phyloP scores from a whole-genome alignment of 2,329 filamentous ascomycete genomes.

The Bimuria novae-zelandiae region DNA sequence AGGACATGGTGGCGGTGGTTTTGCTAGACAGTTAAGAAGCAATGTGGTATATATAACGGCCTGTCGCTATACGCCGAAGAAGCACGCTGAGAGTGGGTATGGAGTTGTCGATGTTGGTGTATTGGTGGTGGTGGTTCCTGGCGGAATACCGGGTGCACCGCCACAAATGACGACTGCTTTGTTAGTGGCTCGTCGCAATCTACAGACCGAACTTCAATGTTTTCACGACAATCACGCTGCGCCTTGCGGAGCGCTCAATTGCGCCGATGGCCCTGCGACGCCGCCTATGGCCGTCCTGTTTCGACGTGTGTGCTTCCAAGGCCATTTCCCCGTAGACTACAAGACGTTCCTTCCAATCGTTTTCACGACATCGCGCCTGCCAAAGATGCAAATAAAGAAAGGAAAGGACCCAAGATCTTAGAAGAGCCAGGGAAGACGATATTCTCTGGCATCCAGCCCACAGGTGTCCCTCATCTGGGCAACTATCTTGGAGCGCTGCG shows the following conservation, averaged over 20 bases:
- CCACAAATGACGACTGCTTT: slow-evolving; percentile 32
- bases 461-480: slow-evolving; percentile 88
- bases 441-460: slow-evolving; percentile 97
- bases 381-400: not conserved
- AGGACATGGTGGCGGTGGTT: slow-evolving; percentile 44
- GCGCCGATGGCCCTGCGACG: slow-evolving; percentile 9
- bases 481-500: slow-evolving; percentile 92
- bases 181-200: slow-evolving; percentile 17
- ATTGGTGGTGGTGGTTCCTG: slow-evolving; percentile 14
- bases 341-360: not conserved
- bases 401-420: not conserved
- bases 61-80: not conserved
- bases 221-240: slow-evolving; percentile 19
- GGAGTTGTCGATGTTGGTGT: slow-evolving; percentile 10
- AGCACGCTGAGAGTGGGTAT: not conserved
- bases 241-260: slow-evolving; percentile 24
- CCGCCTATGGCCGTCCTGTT: slow-evolving; percentile 13
- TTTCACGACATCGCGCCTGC: not conserved
- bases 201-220: slow-evolving; percentile 24
- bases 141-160: slow-evolving; percentile 16
- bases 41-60: not conserved
- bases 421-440: slow-evolving; percentile 49
- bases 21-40: slow-evolving; percentile 3
- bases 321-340: not conserved
- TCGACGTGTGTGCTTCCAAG: slow-evolving; percentile 8